Evolutionary conservation across 495 filamentous ascomycete genomes (phyloP).

Genomic region (Aspergillus haitiensis): DNA sequence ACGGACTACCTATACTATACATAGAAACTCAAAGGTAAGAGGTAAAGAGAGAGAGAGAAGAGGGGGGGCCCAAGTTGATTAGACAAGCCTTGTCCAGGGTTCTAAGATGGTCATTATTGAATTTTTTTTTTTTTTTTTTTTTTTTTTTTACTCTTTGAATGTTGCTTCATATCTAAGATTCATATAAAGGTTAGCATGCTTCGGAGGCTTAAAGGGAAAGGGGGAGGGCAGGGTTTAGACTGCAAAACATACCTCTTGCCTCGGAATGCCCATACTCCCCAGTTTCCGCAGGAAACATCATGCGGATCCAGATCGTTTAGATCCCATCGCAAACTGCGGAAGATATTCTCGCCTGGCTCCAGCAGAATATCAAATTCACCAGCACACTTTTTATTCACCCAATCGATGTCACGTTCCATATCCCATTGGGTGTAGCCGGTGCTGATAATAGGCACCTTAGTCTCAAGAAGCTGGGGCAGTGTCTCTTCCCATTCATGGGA

Average conservation of each 20-base stretch:
- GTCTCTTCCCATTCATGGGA: slow-evolving; percentile 92
- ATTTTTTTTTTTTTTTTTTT: too few species aligned
- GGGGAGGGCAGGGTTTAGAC: not conserved
- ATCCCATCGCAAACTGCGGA: slow-evolving; percentile 95
- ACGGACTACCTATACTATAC: not conserved
- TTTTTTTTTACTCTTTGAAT: slow-evolving; percentile 20
- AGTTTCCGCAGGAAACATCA: slow-evolving; percentile 93
- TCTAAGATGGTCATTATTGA: too few species aligned
- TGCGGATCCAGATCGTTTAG: slow-evolving; percentile 92
- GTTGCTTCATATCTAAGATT: slow-evolving; percentile 46
- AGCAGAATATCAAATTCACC: slow-evolving; percentile 92
- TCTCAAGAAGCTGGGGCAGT: slow-evolving; percentile 83
- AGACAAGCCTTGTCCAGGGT: too few species aligned
- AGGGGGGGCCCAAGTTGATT: not conserved
- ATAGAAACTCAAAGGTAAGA: not conserved
- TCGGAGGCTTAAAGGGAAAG: not conserved
- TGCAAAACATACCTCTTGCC: slow-evolving; percentile 79
- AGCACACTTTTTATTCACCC: slow-evolving; percentile 77
- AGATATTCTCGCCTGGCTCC: slow-evolving; percentile 89
- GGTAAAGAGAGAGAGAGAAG: not conserved
- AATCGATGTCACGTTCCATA: slow-evolving; percentile 86
- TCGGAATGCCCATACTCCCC: slow-evolving; percentile 94
- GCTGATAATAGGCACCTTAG: slow-evolving; percentile 88
- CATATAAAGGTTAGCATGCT: slow-evolving; percentile 9
- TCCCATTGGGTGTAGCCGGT: slow-evolving; percentile 96